Percentiles rank a stretch among this genome's conserved stretches.
Conservation (phyloP, 2,329 filamentous ascomycete species). For the Colletotrichum sp. region DNA sequence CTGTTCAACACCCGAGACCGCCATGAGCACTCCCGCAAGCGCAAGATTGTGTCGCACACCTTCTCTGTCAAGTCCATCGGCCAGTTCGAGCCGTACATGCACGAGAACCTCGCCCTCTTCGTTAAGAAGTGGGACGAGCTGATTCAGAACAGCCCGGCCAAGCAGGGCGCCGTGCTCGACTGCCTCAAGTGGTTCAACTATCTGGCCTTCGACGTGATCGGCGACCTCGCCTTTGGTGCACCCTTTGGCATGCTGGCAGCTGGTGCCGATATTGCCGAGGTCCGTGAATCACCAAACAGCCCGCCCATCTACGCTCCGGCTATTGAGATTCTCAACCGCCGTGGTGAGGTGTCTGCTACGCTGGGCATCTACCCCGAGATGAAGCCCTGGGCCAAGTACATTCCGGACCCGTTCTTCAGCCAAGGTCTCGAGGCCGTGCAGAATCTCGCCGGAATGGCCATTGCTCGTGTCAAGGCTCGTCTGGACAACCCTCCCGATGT, state of each 20-base stretch:
- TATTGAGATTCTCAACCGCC: slow-evolving; percentile 86
- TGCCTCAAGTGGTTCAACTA: slow-evolving; percentile 50
- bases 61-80: slow-evolving; percentile 82
- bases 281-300: slow-evolving; percentile 54
- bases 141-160: slow-evolving; percentile 28
- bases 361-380: slow-evolving; percentile 76
- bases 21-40: slow-evolving; percentile 83
- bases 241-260: slow-evolving; percentile 23
- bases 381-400: slow-evolving; percentile 79
- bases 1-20: slow-evolving; percentile 90
- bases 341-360: slow-evolving; percentile 84
- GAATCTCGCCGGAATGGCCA: slow-evolving; percentile 85
- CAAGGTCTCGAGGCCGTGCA: slow-evolving; percentile 77
- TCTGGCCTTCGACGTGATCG: slow-evolving; percentile 24
- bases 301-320: slow-evolving; percentile 75
- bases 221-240: slow-evolving; percentile 24
- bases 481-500: slow-evolving; percentile 71
- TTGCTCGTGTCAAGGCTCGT: slow-evolving; percentile 78
- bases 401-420: slow-evolving; percentile 83
- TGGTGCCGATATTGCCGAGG: slow-evolving; percentile 21
- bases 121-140: slow-evolving; percentile 75
- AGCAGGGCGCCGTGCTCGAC: slow-evolving; percentile 61
- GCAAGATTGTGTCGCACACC: slow-evolving; percentile 86
- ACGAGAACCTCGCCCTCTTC: slow-evolving; percentile 77
- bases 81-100: slow-evolving; percentile 90